Conservation (phyloP, 106 monocot species). For the Apostasia ramifera region DNA sequence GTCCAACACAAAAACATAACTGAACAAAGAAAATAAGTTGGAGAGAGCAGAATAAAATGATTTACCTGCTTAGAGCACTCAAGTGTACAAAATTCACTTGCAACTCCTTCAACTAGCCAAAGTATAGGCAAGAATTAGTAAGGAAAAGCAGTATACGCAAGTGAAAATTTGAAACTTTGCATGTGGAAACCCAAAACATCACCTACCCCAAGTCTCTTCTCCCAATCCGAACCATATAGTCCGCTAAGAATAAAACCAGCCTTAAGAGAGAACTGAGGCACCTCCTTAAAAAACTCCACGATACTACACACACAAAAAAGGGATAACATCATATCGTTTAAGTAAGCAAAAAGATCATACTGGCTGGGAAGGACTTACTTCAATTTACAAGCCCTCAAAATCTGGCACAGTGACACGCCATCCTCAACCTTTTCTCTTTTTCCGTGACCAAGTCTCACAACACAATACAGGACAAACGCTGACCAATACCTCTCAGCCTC, state of each 20-base stretch:
- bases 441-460: slow-evolving; percentile 41
- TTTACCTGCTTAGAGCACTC: slow-evolving; percentile 72
- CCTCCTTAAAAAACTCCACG: slow-evolving; percentile 86
- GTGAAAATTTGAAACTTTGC: background rate
- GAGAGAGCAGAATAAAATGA: background rate
- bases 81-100: slow-evolving; percentile 82
- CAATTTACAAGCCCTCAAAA: slow-evolving; percentile 61
- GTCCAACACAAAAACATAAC: no score
- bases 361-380: slow-evolving; percentile 34
- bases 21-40: no score
- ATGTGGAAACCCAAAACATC: background rate
- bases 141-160: slow-evolving; percentile 8
- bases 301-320: slow-evolving; percentile 33
- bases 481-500: slow-evolving; percentile 83
- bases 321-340: background rate
- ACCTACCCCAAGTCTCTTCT: slow-evolving; percentile 81
- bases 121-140: background rate
- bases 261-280: slow-evolving; percentile 84
- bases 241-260: slow-evolving; percentile 48
- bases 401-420: slow-evolving; percentile 51
- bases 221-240: slow-evolving; percentile 80
- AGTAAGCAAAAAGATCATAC: background rate
- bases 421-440: slow-evolving; percentile 26
- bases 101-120: slow-evolving; percentile 56
- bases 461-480: slow-evolving; percentile 73